Conservation (phyloP, 2,329 filamentous ascomycete species). For the Fusarium sororula region DNA sequence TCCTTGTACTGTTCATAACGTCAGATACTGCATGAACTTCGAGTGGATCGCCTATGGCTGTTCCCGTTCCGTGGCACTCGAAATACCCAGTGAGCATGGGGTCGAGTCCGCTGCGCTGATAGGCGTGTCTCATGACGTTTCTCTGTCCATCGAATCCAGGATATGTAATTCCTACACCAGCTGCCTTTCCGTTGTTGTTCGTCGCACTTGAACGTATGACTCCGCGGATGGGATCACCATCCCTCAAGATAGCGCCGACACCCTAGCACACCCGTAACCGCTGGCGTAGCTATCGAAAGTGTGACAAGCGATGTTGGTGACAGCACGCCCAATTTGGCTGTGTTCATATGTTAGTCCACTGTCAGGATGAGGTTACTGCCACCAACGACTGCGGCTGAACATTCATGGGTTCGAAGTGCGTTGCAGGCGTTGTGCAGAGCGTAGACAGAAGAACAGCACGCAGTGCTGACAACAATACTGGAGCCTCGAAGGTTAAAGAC, state of each 20-base stretch:
- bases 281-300: background rate
- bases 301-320: background rate
- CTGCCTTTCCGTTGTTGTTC: background rate
- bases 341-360: background rate
- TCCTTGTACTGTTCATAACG: background rate
- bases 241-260: background rate
- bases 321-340: background rate
- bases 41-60: background rate
- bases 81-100: background rate
- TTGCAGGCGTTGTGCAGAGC: background rate
- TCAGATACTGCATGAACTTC: background rate
- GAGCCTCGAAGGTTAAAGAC: background rate
- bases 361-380: background rate
- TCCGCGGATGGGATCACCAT: background rate
- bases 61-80: background rate
- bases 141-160: background rate
- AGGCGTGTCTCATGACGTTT: background rate
- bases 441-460: background rate
- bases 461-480: background rate
- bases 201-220: background rate
- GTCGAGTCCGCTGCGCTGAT: background rate
- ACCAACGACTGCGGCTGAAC: background rate
- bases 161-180: background rate
- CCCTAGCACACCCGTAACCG: background rate
- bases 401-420: background rate